These are phyloP conservation scores for Diaporthe batatas DNA, from an alignment of 2,329 filamentous ascomycete species.

Conservation along the genomic window DNA sequence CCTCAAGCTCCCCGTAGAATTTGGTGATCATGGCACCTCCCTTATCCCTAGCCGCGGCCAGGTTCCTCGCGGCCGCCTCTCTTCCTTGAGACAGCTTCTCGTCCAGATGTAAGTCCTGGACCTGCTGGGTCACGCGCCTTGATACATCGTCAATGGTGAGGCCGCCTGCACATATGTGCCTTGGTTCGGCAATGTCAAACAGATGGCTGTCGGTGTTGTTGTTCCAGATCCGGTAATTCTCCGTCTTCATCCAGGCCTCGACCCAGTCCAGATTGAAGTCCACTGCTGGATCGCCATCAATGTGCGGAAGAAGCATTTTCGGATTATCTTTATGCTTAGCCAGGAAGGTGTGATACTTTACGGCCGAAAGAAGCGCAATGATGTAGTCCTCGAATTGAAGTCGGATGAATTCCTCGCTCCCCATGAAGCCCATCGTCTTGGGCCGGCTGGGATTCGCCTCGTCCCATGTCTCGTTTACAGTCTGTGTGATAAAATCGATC, in stretches of 20 bases:
- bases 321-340: conserved; percentile 66
- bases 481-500: conserved; percentile 96
- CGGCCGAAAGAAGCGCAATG: conserved; percentile 85
- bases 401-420: conserved; percentile 96
- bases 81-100: conserved; percentile 86
- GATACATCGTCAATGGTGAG: conserved; percentile 96
- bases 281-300: conserved; percentile 84
- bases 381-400: conserved; percentile 98
- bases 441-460: conserved; percentile 88
- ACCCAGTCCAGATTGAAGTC: conserved; percentile 91
- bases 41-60: conserved; percentile 90
- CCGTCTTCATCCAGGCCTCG: conserved; percentile 86
- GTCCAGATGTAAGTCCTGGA: conserved; percentile 93
- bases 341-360: conserved; percentile 87
- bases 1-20: conserved; percentile 91
- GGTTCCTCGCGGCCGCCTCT: conserved; percentile 87
- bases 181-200: conserved; percentile 94
- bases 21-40: conserved; percentile 89
- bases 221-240: conserved; percentile 93
- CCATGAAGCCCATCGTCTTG: conserved; percentile 94
- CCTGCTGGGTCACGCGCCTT: conserved; percentile 88
- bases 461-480: conserved; percentile 97
- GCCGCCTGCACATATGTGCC: conserved; percentile 92
- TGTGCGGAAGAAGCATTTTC: conserved; percentile 71
- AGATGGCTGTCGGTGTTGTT: conserved; percentile 84